Base-by-base conservation (phyloP, 352 stramenopile genomes). In the Phytophthora capsici region DNA sequence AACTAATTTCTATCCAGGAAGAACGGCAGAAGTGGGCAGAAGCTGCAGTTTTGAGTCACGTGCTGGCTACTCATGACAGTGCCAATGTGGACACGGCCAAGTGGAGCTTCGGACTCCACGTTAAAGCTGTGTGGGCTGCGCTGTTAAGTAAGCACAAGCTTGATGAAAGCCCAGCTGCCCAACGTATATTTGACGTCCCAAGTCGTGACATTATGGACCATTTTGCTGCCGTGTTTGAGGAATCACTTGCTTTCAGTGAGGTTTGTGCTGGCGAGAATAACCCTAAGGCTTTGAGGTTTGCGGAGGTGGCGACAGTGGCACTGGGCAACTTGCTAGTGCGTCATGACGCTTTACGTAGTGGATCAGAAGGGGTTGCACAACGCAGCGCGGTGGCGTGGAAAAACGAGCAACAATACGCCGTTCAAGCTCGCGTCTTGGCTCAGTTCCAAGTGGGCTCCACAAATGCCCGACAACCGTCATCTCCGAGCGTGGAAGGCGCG, bases 51-150 rank as follows among this genome's bases (percentile, higher is more conserved):
- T 32, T 90, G 12, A 79, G 69, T 34, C 48, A 80, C 43, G 44
- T 82, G 13, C 38, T 82, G 25, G 4, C 28, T 69, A 44, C 44
- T 68, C 9, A 12, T 49, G 25, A 37, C 16, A 45, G 17, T 17
- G 17, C 49, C 16, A 47, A 17, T 45, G 48, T 41, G 14, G 57
- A 41, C 16, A 12, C 6, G 38, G 25, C 32, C 30, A 51, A 49
- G 10, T 73, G 60, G 58, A 19, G 63, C 38, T 90, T 93, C 63
- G 85, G 81, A 7, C 66, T 89, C 17, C 71, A 72, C 13, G 62
- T 81, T 12, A 91, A 91, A 32, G 79, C 81, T 6, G 62, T 88
- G 23, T 81, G 75, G 59, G 56, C 63, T 30, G 73, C 32, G 19
- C 40, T 82, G 10, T 34, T 68, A 23, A 56, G 12, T 22, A 78